A percentile compares a stretch with the other conserved stretches of the same genome.
Evolutionary conservation across 2,329 filamentous ascomycete species (phyloP).

Genomic region (Colletotrichum sp.): DNA sequence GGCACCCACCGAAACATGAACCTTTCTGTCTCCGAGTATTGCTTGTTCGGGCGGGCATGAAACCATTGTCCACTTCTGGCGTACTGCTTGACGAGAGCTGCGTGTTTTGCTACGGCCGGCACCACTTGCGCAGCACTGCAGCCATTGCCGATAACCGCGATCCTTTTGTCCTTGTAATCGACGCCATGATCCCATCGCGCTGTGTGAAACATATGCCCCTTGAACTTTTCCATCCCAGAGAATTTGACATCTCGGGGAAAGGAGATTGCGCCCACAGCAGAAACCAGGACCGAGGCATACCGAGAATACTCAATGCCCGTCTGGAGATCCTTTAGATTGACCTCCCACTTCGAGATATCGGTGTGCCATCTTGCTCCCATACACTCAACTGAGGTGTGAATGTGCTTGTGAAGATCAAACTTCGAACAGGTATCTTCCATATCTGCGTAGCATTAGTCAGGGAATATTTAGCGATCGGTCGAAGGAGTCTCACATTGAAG

Average conservation of each 20-base stretch:
- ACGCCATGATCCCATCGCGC: constrained; percentile 36
- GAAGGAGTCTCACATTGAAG: constrained; percentile 26
- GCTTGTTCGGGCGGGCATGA: constrained; percentile 27
- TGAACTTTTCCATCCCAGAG: constrained; percentile 34
- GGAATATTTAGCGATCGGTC: neutral
- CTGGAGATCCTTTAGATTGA: constrained; percentile 22
- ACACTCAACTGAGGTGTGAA: constrained; percentile 25
- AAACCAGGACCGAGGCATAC: constrained; percentile 26
- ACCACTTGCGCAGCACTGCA: constrained; percentile 41
- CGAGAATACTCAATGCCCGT: constrained; percentile 23
- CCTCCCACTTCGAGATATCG: constrained; percentile 23
- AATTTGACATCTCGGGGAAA: constrained; percentile 28
- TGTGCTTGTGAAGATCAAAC: constrained; percentile 27
- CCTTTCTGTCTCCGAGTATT: constrained; percentile 20
- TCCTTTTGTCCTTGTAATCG: constrained; percentile 31
- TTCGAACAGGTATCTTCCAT: constrained; percentile 23
- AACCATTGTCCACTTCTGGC: constrained; percentile 30
- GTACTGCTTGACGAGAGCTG: constrained; percentile 17
- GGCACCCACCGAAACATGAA: constrained; percentile 27
- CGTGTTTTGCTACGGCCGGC: constrained; percentile 31
- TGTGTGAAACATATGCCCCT: constrained; percentile 38
- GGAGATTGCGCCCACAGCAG: constrained; percentile 31
- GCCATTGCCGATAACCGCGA: constrained; percentile 42
- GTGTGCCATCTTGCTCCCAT: constrained; percentile 25
- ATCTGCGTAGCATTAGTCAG: constrained; percentile 4